phyloP scores from a whole-genome alignment of 2,329 filamentous ascomycete genomes.

The Biscogniauxia mediterranea region DNA sequence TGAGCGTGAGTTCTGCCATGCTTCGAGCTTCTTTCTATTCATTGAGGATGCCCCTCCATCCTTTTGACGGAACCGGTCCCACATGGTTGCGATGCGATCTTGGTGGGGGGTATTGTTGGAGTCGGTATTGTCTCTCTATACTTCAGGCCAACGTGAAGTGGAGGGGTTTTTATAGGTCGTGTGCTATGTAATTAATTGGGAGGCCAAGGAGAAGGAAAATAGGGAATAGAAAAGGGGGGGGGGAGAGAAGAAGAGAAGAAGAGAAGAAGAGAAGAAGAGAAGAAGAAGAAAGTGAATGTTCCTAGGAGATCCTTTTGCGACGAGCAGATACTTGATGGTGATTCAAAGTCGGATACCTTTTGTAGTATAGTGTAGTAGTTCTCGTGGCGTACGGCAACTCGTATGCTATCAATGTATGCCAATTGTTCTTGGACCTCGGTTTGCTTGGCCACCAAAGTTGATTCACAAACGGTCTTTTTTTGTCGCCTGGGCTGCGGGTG shows the following conservation, averaged over 20 bases:
- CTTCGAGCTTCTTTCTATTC: slow-evolving; percentile 31
- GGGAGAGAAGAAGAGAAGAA: slow-evolving; percentile 1
- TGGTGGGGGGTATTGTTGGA: slow-evolving; percentile 5
- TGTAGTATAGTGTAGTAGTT: not conserved
- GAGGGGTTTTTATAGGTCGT: too few species aligned
- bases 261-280: slow-evolving; percentile 2
- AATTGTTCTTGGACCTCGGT: not conserved
- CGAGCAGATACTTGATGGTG: not conserved
- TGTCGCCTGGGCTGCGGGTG: not conserved
- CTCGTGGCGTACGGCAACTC: not conserved
- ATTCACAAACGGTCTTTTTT: not conserved
- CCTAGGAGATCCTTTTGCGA: not conserved
- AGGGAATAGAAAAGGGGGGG: not conserved
- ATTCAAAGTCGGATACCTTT: not conserved
- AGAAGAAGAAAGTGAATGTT: slow-evolving; percentile 2
- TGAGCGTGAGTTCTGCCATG: slow-evolving; percentile 32
- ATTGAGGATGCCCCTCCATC: slow-evolving; percentile 21
- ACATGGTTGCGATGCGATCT: slow-evolving; percentile 29
- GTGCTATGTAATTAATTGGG: too few species aligned
- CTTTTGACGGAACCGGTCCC: slow-evolving; percentile 36
- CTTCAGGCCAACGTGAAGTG: too few species aligned
- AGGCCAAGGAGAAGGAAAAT: not conserved
- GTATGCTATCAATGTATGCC: too few species aligned
- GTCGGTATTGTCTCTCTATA: too few species aligned
- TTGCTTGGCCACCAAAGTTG: not conserved